A percentile compares a stretch with the other conserved stretches of the same genome.
These are phyloP conservation scores for Sporopachydermia lactativora DNA, from an alignment of 805 yeast genomes.

Conservation along the genomic window DNA sequence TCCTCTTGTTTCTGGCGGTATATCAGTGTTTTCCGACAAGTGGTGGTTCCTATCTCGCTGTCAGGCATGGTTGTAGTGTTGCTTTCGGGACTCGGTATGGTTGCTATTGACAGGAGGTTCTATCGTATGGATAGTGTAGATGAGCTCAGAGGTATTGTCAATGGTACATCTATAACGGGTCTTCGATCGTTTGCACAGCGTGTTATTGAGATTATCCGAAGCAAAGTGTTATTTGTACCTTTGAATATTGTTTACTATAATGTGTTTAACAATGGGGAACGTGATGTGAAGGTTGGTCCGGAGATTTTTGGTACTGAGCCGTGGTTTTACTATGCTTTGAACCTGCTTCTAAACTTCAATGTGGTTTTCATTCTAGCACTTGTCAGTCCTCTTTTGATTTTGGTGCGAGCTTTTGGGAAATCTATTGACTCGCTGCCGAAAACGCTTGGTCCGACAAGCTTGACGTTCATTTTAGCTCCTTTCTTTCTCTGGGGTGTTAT, in stretches of 20 bases:
- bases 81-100: constrained; percentile 18
- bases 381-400: constrained; percentile 4
- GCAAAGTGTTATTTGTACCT: constrained; percentile 50
- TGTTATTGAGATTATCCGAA: not conserved
- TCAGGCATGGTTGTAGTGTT: constrained; percentile 13
- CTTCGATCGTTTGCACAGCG: not conserved
- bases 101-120: constrained; percentile 36
- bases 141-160: not conserved
- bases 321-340: constrained; percentile 50
- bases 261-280: constrained; percentile 50
- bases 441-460: constrained; percentile 7
- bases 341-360: constrained; percentile 66
- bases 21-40: not conserved
- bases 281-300: constrained; percentile 50
- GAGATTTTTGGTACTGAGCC: constrained; percentile 85
- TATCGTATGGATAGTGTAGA: constrained; percentile 32
- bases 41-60: constrained; percentile 11
- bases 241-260: constrained; percentile 74
- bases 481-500: constrained; percentile 51
- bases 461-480: constrained; percentile 28
- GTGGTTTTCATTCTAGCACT: constrained; percentile 19
- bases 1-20: too few relatives aligned
- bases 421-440: not conserved
- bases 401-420: not conserved
- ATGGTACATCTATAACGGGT: not conserved